Percentiles rank a stretch among this genome's conserved stretches.
phyloP scores from a whole-genome alignment of 169 alveolate species.

The Plasmodium fragile region DNA sequence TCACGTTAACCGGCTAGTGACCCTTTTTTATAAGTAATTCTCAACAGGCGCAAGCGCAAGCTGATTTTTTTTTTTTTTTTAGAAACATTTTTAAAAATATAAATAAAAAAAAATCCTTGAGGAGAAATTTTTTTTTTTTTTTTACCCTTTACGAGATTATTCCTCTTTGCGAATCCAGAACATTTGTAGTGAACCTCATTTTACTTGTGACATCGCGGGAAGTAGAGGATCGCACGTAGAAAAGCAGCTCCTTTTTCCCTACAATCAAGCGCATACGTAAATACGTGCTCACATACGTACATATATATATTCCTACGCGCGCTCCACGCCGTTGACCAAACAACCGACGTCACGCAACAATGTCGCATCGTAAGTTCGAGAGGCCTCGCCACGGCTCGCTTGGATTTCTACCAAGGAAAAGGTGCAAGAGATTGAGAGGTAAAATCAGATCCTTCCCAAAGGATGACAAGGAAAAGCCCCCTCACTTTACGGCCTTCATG shows the following conservation, averaged over 20 bases:
- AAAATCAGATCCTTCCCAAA: conserved; percentile 96
- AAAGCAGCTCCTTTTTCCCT: not conserved
- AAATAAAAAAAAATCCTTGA: not conserved
- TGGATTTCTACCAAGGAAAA: conserved; percentile 99
- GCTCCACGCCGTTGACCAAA: not conserved
- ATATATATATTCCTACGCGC: not conserved
- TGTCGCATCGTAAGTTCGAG: conserved; percentile 99
- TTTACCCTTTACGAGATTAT: not conserved
- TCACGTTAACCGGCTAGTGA: not conserved
- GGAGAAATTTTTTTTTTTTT: not conserved
- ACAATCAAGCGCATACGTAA: not conserved
- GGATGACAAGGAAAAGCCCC: conserved; percentile 96
- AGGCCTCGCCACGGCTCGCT: conserved; percentile 99
- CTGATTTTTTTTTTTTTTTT: not conserved
- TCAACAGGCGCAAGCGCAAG: not conserved
- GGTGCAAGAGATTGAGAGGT: conserved; percentile 94
- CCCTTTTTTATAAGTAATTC: not conserved
- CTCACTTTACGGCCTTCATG: conserved; percentile 99
- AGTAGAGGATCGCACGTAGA: not conserved
- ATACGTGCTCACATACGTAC: not conserved
- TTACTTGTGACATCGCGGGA: not conserved
- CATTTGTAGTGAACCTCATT: not conserved
- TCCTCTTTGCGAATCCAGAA: not conserved
- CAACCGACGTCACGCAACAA: conserved; percentile 76
- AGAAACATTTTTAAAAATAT: not conserved